Evolutionary conservation across 2,329 filamentous ascomycete species (phyloP).

Genomic region (Diaporthe capsici): DNA sequence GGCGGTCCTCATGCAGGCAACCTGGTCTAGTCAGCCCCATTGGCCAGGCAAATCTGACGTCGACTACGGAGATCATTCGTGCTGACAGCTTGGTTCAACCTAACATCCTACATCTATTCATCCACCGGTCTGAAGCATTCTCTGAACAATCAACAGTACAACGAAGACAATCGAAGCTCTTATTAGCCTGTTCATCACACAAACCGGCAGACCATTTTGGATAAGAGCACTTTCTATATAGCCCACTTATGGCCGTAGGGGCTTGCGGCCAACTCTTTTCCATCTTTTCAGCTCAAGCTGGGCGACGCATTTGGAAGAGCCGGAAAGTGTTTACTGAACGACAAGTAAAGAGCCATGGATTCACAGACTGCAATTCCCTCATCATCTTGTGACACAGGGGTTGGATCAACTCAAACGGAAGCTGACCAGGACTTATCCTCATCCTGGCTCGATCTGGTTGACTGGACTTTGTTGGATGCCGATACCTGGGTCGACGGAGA

Average conservation of each 20-base stretch:
- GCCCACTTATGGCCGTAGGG: too few relatives aligned
- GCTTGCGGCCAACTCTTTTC: not conserved
- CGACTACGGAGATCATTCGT: not conserved
- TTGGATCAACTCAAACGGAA: not conserved
- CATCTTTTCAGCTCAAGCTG: too few relatives aligned
- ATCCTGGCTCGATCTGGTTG: not conserved
- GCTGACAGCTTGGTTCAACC: not conserved
- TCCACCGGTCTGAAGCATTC: not conserved
- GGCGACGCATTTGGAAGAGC: too few relatives aligned
- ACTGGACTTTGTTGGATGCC: not conserved
- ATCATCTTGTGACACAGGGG: not conserved
- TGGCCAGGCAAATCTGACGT: not conserved
- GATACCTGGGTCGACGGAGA: not conserved
- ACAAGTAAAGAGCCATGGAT: not conserved
- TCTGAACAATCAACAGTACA: fast-evolving
- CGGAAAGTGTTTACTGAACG: too few relatives aligned
- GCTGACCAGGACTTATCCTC: not conserved
- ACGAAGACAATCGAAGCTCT: not conserved
- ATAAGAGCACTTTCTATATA: too few relatives aligned
- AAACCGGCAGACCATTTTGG: not conserved
- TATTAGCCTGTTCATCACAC: not conserved
- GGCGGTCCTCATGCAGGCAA: not conserved
- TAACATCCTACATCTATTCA: not conserved
- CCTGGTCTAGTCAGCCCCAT: not conserved
- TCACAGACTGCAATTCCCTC: not conserved